phyloP scores from a whole-genome alignment of 225 moss, liverwort and hornwort species.

The Pleurozium schreberi region DNA sequence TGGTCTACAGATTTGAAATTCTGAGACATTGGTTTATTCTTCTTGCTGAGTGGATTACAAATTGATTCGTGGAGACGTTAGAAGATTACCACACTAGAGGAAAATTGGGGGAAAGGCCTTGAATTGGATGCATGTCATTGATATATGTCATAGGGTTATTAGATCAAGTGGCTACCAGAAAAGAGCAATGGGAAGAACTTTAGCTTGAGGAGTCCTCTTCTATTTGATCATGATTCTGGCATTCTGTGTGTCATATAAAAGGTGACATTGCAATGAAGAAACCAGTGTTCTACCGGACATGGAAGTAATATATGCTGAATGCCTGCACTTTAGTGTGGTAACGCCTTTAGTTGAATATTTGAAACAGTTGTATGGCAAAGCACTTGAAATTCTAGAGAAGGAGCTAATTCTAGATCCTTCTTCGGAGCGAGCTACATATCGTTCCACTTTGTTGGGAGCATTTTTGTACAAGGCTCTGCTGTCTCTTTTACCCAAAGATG shows the following conservation, averaged over 20 bases:
- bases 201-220: neutral
- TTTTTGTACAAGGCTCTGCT: conserved; percentile 76
- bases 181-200: neutral
- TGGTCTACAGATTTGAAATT: neutral
- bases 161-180: neutral
- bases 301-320: neutral
- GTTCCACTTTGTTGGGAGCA: conserved; percentile 40
- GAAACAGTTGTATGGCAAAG: conserved; percentile 45
- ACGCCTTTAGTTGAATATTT: neutral
- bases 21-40: neutral
- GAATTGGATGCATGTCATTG: neutral
- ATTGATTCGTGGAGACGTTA: neutral
- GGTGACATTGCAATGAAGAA: neutral
- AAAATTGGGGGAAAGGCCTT: neutral
- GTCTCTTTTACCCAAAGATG: conserved; percentile 46
- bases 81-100: neutral
- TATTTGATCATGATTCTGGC: neutral
- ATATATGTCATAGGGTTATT: neutral
- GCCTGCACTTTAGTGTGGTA: neutral
- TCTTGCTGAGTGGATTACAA: neutral
- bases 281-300: neutral
- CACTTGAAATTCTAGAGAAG: conserved; percentile 30
- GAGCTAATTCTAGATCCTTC: conserved; percentile 51
- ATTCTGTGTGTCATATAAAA: neutral
- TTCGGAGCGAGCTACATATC: conserved; percentile 44